Percentiles rank a stretch among this genome's conserved stretches.
These are phyloP conservation scores for Quercus rubra DNA, from an alignment of 306 rosid species.

Conservation along the genomic window DNA sequence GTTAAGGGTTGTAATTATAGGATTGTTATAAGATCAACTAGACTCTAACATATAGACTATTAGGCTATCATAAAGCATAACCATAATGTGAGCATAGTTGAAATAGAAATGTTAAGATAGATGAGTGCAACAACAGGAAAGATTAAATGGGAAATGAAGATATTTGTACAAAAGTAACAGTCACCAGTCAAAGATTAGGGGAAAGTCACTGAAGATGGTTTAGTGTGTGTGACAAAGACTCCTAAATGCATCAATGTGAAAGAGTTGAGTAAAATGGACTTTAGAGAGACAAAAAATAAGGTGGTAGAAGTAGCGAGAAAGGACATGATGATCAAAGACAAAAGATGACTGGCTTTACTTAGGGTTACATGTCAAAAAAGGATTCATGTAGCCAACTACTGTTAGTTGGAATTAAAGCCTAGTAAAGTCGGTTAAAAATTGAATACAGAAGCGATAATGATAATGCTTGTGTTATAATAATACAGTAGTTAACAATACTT, in stretches of 20 bases:
- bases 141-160: neutral
- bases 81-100: neutral
- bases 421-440: neutral
- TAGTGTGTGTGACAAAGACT: neutral
- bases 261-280: neutral
- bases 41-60: neutral
- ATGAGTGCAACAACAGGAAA: neutral
- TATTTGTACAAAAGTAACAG: neutral
- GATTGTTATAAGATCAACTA: neutral
- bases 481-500: neutral
- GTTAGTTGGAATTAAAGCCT: neutral
- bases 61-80: neutral
- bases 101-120: too few species aligned
- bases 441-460: neutral
- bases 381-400: neutral
- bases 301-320: neutral
- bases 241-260: neutral
- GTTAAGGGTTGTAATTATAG: neutral
- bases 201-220: neutral
- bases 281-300: neutral
- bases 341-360: neutral
- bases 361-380: neutral
- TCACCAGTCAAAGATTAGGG: neutral
- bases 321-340: neutral
- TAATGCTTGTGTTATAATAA: neutral